These are phyloP conservation scores for Besnoitia besnoiti DNA, from an alignment of 169 alveolate genomes.

Conservation along the genomic window DNA sequence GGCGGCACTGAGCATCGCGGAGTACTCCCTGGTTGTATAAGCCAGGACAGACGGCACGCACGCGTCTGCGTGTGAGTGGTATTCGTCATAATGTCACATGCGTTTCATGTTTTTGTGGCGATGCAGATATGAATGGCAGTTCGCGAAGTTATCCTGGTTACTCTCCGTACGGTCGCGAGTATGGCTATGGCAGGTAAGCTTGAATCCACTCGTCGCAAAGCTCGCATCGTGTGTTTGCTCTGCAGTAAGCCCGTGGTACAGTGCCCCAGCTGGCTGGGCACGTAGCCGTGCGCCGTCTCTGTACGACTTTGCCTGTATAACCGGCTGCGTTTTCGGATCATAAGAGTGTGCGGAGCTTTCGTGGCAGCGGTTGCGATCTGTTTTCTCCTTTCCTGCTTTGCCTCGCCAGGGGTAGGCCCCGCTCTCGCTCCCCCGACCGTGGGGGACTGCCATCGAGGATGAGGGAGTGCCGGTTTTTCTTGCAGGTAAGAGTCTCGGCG, in stretches of 20 bases:
- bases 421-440: not conserved
- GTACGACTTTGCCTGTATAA: not conserved
- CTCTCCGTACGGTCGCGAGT: constrained; percentile 26
- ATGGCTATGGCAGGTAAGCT: constrained; percentile 11
- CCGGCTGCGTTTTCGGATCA: not conserved
- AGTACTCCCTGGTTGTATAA: no score
- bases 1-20: no score
- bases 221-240: not conserved
- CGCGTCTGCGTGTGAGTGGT: not conserved
- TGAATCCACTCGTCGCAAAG: not conserved
- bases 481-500: not conserved
- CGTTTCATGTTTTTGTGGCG: not conserved
- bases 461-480: not conserved
- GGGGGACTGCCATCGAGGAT: not conserved
- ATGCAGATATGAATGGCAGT: constrained; percentile 25
- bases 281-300: not conserved
- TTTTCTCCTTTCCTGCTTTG: not conserved
- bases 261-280: not conserved
- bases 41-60: no score
- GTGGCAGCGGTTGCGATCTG: not conserved
- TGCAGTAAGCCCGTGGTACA: not conserved
- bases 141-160: constrained; percentile 24
- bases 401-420: constrained; percentile 7
- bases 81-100: no score
- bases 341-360: not conserved